Percentiles rank a stretch among this genome's conserved stretches.
Evolutionary conservation across 768 basidiomycete genomes (phyloP).

Genomic region (Stropharia rugosoannulata): DNA sequence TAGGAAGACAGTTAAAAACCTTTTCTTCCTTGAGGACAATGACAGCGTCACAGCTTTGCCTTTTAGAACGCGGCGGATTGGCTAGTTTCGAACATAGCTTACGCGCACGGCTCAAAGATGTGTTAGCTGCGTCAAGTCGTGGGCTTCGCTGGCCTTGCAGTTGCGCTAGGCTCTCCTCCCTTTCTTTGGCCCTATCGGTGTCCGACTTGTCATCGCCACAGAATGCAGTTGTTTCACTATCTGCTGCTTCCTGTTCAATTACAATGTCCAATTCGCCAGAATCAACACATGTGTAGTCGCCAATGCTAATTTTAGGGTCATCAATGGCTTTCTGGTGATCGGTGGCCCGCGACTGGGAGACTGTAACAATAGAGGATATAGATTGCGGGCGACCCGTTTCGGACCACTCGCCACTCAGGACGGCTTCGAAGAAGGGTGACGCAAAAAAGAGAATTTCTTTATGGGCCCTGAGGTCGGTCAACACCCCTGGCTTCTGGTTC

Average conservation of each 20-base stretch:
- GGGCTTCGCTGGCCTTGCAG: conserved; percentile 39
- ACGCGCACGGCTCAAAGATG: not conserved
- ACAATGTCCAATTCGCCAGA: conserved; percentile 46
- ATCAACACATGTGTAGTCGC: conserved; percentile 37
- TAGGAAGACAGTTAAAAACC: conserved; percentile 32
- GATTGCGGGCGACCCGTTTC: conserved; percentile 82
- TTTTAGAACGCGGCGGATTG: conserved; percentile 39
- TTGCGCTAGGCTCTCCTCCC: conserved; percentile 58
- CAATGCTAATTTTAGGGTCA: conserved; percentile 38
- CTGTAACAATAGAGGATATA: conserved; percentile 82
- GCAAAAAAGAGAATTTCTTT: conserved; percentile 90
- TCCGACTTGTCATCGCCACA: conserved; percentile 27
- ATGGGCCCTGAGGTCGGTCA: conserved; percentile 63
- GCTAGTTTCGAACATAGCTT: not conserved
- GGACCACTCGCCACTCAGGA: conserved; percentile 89
- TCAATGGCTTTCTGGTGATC: conserved; percentile 45
- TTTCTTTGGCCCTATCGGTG: conserved; percentile 30
- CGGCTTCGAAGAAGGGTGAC: conserved; percentile 93
- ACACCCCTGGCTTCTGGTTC: conserved; percentile 1
- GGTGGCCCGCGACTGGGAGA: conserved; percentile 60
- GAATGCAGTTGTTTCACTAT: conserved; percentile 34
- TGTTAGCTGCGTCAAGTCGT: not conserved
- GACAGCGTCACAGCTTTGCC: conserved; percentile 69
- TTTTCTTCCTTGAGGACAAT: conserved; percentile 91
- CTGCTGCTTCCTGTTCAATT: conserved; percentile 32